phyloP scores from a whole-genome alignment of 768 basidiomycete species.

The Galerina marginata region DNA sequence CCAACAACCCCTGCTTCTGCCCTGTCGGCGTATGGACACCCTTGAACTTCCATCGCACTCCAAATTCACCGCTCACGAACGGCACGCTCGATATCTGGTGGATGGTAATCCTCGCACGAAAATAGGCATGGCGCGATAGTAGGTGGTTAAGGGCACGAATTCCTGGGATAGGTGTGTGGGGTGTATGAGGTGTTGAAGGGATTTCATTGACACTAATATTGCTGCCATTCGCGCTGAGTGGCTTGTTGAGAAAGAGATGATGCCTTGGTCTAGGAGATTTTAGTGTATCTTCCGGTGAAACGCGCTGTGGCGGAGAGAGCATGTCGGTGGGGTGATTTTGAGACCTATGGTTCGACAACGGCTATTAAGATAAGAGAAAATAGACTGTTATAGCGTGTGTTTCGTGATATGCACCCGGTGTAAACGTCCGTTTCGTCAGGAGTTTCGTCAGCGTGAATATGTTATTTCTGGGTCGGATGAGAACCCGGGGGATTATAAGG shows the following conservation, averaged over 20 bases:
- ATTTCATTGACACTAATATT: constrained; percentile 28
- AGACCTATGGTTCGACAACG: not conserved
- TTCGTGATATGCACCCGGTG: constrained; percentile 3
- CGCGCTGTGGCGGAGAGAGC: not conserved
- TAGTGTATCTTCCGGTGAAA: constrained; percentile 7
- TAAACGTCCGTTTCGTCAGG: constrained; percentile 11
- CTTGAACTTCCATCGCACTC: constrained; percentile 75
- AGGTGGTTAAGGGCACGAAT: constrained; percentile 65
- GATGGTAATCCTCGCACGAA: constrained; percentile 62
- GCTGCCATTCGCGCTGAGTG: constrained; percentile 23
- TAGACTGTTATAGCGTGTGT: not conserved
- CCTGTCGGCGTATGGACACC: constrained; percentile 44
- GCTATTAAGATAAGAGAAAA: too few relatives aligned
- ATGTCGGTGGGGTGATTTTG: not conserved
- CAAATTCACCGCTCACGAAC: constrained; percentile 73
- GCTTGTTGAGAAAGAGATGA: constrained; percentile 24
- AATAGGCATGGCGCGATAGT: constrained; percentile 68
- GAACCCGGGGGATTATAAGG: not conserved
- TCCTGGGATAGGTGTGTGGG: constrained; percentile 26
- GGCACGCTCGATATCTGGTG: constrained; percentile 78
- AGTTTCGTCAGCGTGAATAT: constrained; percentile 9
- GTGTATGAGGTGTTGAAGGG: constrained; percentile 17
- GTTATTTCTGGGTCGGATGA: not conserved
- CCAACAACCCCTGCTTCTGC: constrained; percentile 46
- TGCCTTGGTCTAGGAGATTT: constrained; percentile 17